A percentile compares a stretch with the other conserved stretches of the same genome.
Evolutionary conservation across 352 stramenopile species (phyloP).

Genomic region (Pythium grandisporangium): DNA sequence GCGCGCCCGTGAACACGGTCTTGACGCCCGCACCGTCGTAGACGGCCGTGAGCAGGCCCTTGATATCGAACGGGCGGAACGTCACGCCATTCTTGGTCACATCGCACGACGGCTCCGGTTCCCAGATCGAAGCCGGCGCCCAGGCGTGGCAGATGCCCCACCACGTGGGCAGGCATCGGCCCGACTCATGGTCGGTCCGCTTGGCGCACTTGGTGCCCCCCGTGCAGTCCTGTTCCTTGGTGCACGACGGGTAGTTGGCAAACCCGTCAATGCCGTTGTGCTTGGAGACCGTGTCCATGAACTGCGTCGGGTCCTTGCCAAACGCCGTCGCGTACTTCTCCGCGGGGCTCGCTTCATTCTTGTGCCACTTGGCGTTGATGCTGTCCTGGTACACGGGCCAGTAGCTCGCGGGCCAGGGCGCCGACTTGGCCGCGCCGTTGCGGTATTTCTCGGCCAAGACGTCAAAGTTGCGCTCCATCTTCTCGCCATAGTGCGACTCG

Average conservation of each 20-base stretch:
- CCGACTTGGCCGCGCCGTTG: constrained; percentile 4
- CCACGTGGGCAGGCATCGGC: constrained; percentile 6
- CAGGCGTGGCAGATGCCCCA: constrained; percentile 1
- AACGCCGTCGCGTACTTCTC: constrained; percentile 18
- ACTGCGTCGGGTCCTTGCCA: constrained; percentile 5
- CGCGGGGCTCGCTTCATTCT: constrained; percentile 1
- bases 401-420: constrained; percentile 45
- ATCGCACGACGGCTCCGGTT: not conserved
- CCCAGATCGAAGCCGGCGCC: not conserved
- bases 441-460: constrained; percentile 20
- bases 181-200: not conserved
- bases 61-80: constrained; percentile 11
- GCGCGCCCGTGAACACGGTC: constrained; percentile 1
- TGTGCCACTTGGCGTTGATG: constrained; percentile 44
- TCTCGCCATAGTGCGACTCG: constrained; percentile 19
- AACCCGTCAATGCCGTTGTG: not conserved
- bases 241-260: not conserved
- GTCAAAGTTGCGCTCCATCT: constrained; percentile 16
- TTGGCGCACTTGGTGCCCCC: not conserved
- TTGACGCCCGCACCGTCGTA: constrained; percentile 6
- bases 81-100: constrained; percentile 1
- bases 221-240: not conserved
- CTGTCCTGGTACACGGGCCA: constrained; percentile 52
- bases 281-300: constrained; percentile 13
- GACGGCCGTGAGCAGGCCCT: constrained; percentile 4